These are phyloP conservation scores for Verticillium nubilum DNA, from an alignment of 2,329 filamentous ascomycete genomes.

Conservation along the genomic window DNA sequence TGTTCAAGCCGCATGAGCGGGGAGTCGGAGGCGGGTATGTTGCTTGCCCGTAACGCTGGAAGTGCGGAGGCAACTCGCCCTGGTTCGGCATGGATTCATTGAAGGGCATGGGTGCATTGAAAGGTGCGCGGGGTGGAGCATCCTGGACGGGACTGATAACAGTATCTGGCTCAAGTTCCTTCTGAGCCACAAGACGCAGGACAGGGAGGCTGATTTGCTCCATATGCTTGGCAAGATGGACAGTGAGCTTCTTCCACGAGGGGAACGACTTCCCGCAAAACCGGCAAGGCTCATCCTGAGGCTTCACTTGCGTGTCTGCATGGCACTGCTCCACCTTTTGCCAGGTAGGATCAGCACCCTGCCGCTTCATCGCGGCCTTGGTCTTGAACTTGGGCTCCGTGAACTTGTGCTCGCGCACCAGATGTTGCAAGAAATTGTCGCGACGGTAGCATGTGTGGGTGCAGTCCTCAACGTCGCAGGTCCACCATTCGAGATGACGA, in stretches of 20 bases:
- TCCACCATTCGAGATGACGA: conserved; percentile 87
- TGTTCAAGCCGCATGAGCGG: not conserved
- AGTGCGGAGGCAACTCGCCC: conserved; percentile 18
- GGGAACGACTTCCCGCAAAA: conserved; percentile 79
- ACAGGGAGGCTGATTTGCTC: conserved; percentile 84
- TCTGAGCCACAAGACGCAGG: conserved; percentile 51
- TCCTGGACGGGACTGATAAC: conserved; percentile 64
- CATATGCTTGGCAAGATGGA: conserved; percentile 94
- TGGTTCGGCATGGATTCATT: conserved; percentile 20
- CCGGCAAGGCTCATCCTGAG: conserved; percentile 74
- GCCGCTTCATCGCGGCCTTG: conserved; percentile 60
- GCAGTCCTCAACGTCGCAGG: conserved; percentile 76
- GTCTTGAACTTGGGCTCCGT: conserved; percentile 75
- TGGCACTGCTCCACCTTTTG: conserved; percentile 73
- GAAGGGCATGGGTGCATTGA: conserved; percentile 20
- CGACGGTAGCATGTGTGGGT: conserved; percentile 78
- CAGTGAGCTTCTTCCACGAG: conserved; percentile 88
- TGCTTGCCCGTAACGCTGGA: not conserved
- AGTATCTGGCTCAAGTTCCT: conserved; percentile 52
- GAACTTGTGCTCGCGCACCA: conserved; percentile 87
- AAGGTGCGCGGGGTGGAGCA: conserved; percentile 32
- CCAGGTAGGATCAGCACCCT: conserved; percentile 63
- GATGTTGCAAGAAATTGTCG: conserved; percentile 89
- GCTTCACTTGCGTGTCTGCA: conserved; percentile 57
- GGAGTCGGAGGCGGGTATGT: conserved; percentile 3